Evolutionary conservation across 1,284 basidiomycete species (phyloP).

Genomic region (Heterobasidion parviporum): DNA sequence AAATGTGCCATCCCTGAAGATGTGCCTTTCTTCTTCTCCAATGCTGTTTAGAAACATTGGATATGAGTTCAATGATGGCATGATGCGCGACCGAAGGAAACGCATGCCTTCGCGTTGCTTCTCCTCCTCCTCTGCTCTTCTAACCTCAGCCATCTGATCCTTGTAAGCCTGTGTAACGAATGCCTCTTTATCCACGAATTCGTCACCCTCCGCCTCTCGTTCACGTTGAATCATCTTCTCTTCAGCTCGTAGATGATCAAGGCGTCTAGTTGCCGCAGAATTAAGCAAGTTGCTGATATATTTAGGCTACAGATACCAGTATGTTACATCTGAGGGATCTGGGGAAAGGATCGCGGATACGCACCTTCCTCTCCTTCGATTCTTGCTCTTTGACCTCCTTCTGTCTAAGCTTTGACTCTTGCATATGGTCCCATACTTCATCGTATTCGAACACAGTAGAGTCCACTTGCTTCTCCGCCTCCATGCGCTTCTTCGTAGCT

Average conservation of each 20-base stretch:
- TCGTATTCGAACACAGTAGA: slow-evolving; percentile 92
- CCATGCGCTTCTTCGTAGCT: slow-evolving; percentile 55
- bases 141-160: slow-evolving; percentile 90
- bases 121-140: slow-evolving; percentile 88
- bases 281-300: slow-evolving; percentile 81
- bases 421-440: slow-evolving; percentile 94
- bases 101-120: slow-evolving; percentile 72
- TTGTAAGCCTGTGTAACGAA: slow-evolving; percentile 98
- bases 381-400: slow-evolving; percentile 72
- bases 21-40: slow-evolving; percentile 51
- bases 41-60: slow-evolving; percentile 29
- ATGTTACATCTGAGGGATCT: slow-evolving; percentile 12
- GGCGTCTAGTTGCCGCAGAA: slow-evolving; percentile 80
- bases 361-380: slow-evolving; percentile 66
- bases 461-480: slow-evolving; percentile 76
- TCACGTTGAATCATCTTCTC: slow-evolving; percentile 97
- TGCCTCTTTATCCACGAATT: slow-evolving; percentile 90
- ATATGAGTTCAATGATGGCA: neutral
- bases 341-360: slow-evolving; percentile 13
- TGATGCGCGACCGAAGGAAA: neutral
- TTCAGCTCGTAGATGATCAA: slow-evolving; percentile 92
- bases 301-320: slow-evolving; percentile 62
- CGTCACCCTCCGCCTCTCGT: slow-evolving; percentile 87
- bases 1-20: slow-evolving; percentile 80
- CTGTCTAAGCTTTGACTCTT: slow-evolving; percentile 70